A percentile compares a stretch with the other conserved stretches of the same genome.
Evolutionary conservation across 2,329 filamentous ascomycete genomes (phyloP).

Genomic region (Phialophora tarda): DNA sequence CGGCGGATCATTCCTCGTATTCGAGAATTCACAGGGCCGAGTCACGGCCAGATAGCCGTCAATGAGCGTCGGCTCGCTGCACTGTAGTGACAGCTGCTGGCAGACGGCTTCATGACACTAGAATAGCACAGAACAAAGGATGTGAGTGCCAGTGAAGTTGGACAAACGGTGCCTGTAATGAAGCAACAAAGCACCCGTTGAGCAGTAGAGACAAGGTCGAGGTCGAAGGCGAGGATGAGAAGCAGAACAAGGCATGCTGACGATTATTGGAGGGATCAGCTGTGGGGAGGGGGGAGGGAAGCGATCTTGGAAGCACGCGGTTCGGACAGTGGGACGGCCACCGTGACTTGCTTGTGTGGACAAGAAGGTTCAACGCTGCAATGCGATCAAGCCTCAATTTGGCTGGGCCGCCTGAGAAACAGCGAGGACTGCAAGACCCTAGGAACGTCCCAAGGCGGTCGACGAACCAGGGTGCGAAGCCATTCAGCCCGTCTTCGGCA

Average conservation of each 20-base stretch:
- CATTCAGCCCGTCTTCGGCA: slow-evolving; percentile 16
- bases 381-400: slow-evolving; percentile 26
- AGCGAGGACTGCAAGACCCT: slow-evolving; percentile 15
- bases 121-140: slow-evolving; percentile 21
- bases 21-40: slow-evolving; percentile 6
- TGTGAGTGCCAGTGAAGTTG: slow-evolving; percentile 23
- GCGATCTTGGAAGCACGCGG: slow-evolving; percentile 37
- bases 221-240: slow-evolving; percentile 28
- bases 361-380: slow-evolving; percentile 20
- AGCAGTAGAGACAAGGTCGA: slow-evolving; percentile 22
- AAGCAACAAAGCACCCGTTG: slow-evolving; percentile 22
- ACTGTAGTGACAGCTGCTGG: slow-evolving; percentile 33
- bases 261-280: slow-evolving; percentile 37
- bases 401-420: slow-evolving; percentile 27
- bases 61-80: slow-evolving; percentile 28
- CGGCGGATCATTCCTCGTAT: slow-evolving; percentile 19
- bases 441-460: slow-evolving; percentile 16
- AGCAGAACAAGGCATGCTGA: slow-evolving; percentile 31
- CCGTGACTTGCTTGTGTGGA: slow-evolving; percentile 19
- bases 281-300: slow-evolving; percentile 27
- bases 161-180: slow-evolving; percentile 12
- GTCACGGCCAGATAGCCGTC: slow-evolving; percentile 26
- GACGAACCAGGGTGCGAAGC: slow-evolving; percentile 19
- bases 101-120: slow-evolving; percentile 31
- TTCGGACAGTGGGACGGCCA: slow-evolving; percentile 32